These are phyloP conservation scores for Pyrrhoderma noxium DNA, from an alignment of 1,284 basidiomycete species.

Conservation along the genomic window DNA sequence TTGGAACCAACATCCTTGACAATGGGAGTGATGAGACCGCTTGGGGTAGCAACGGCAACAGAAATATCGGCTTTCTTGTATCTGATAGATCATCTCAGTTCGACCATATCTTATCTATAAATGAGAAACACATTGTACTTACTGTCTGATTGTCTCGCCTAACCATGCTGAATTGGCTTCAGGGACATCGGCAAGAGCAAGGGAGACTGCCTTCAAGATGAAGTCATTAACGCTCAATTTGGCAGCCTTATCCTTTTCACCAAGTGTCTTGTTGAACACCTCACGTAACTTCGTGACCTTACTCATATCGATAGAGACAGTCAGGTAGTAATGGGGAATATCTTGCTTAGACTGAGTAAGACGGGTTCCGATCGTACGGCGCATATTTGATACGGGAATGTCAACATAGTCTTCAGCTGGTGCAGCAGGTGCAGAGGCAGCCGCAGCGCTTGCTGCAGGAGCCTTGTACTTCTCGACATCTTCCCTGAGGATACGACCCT, in stretches of 20 bases:
- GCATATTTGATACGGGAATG: constrained; percentile 91
- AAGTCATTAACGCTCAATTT: constrained; percentile 99
- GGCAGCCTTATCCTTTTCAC: constrained; percentile 75
- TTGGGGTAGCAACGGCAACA: constrained; percentile 94
- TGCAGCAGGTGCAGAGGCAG: constrained; percentile 34
- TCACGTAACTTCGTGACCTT: constrained; percentile 90
- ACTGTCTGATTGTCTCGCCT: constrained; percentile 94
- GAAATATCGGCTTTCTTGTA: constrained; percentile 97
- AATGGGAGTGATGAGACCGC: constrained; percentile 96
- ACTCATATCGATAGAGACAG: constrained; percentile 95
- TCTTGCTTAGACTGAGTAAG: constrained; percentile 91
- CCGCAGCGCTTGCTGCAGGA: constrained; percentile 36
- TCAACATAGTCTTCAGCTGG: constrained; percentile 75
- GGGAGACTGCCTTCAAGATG: constrained; percentile 89
- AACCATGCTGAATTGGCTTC: constrained; percentile 98
- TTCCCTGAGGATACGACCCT: constrained; percentile 88
- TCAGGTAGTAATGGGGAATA: constrained; percentile 97
- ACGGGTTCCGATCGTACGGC: constrained; percentile 86
- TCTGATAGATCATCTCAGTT: constrained; percentile 41
- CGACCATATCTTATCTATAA: neutral
- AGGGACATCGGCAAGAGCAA: constrained; percentile 91
- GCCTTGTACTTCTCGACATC: constrained; percentile 89
- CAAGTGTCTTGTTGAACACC: constrained; percentile 89
- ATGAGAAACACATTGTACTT: constrained; percentile 29
- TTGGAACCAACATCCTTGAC: constrained; percentile 89